Base-by-base conservation (phyloP, 2,329 filamentous ascomycete species). In the Sporothrix brasiliensis region DNA sequence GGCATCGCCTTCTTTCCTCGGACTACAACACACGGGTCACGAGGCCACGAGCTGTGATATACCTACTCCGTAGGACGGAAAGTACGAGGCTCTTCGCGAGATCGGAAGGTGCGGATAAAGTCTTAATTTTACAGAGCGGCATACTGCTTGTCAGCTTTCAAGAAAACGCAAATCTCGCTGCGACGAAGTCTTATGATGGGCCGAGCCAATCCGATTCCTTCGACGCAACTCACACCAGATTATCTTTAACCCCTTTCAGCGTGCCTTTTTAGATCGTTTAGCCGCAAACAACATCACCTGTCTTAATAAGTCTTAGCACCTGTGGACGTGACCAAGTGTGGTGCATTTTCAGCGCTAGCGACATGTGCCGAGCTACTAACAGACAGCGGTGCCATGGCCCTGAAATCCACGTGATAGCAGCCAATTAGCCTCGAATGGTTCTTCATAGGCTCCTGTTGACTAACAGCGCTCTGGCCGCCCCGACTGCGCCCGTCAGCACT, bases 401-500 rank as follows among this genome's bases (percentile, higher is more conserved):
- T 16, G 50, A 53, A 13, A 27, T 53, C n/a, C 56, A 61, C 56
- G 56, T 61, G 56, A 61, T 39, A 41, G 34, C 19, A 30, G 27
- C 34, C 11, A 16, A 44, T 44, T 44, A 14, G 41, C 11, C 41
- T 13, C 41, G 14, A 44, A 1, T 47, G 21, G 58, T 61, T 60
- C 19, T 30, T 30, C 3, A 16, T 19, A 34, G 34, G 34, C 34
- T 63, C 4, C 13, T 30, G 21, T 63, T 49, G 60, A 49, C 58
- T 63, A n/a, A 44, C 34, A 34, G 52, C 65, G 50, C 65, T 67
- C 47, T 67, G 49, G 49, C 50, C 65, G 21, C 60, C 44, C 16
- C 13, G 21, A 49, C 61, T 65, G 14, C 61, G 41, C 60, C n/a
- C 21, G 63, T 66, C 63, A 66, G 63, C 63, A 66, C 63, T 66